Evolutionary conservation across 164 flowering plant genomes (phyloP).

Genomic region (Vitis labrusca): DNA sequence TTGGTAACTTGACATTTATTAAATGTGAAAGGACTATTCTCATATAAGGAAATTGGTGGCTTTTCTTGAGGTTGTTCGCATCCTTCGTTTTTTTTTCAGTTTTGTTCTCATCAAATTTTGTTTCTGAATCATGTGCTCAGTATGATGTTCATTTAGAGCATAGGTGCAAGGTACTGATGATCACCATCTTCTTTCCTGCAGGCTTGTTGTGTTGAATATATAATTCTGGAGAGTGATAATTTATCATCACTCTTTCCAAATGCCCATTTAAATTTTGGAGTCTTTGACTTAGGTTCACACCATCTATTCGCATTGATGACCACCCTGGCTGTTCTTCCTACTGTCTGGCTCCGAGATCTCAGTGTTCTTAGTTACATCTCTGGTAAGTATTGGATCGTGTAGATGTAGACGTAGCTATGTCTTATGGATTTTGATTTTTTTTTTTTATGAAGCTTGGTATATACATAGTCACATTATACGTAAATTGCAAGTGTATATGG

Average conservation of each 20-base stretch:
- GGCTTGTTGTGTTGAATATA: slow-evolving; percentile 93
- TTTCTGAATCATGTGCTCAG: no score
- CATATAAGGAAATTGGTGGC: no score
- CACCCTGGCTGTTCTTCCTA: slow-evolving; percentile 86
- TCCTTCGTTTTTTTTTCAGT: no score
- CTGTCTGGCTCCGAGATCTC: slow-evolving; percentile 85
- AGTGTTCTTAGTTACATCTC: slow-evolving; percentile 89
- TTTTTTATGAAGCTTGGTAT: neutral
- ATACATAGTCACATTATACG: no score
- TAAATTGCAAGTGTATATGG: no score
- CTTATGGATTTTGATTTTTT: no score
- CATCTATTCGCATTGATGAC: slow-evolving; percentile 74
- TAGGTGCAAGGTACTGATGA: neutral
- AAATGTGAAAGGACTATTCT: no score
- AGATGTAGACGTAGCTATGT: neutral
- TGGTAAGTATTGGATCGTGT: slow-evolving; percentile 37
- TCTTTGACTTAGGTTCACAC: slow-evolving; percentile 48
- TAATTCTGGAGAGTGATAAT: slow-evolving; percentile 94
- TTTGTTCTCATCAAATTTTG: no score
- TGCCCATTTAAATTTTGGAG: slow-evolving; percentile 72
- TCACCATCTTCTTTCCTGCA: slow-evolving; percentile 25
- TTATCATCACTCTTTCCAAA: slow-evolving; percentile 87
- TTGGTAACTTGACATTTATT: no score
- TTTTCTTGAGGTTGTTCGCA: no score
- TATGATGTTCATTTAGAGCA: no score